Conservation (phyloP, 78 protist species). For the Dictyostelium capitatum region DNA sequence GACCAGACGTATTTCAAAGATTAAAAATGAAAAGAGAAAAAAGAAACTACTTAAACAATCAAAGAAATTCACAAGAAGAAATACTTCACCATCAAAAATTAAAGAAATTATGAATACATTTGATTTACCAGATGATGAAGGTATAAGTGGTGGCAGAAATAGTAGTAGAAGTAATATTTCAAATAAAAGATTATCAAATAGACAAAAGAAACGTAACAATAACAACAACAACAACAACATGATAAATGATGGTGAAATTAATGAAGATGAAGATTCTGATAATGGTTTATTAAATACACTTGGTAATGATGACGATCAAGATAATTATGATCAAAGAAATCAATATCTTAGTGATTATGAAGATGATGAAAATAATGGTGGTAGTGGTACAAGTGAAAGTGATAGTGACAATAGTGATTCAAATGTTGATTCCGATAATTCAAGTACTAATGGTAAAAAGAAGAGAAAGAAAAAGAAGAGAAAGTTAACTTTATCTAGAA, state of each 20-base stretch:
- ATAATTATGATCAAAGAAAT: neutral
- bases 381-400: neutral
- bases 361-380: neutral
- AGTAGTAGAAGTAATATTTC: neutral
- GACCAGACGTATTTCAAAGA: slow-evolving; percentile 12
- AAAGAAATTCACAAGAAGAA: slow-evolving; percentile 43
- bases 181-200: neutral
- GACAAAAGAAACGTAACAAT: neutral
- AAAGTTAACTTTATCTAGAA: neutral
- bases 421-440: neutral
- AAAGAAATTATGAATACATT: slow-evolving; percentile 59
- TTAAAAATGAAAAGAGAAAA: slow-evolving; percentile 13
- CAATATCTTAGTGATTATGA: neutral
- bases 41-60: neutral
- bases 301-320: neutral
- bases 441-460: neutral
- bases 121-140: slow-evolving; percentile 50
- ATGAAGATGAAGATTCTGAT: slow-evolving; percentile 22
- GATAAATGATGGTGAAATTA: neutral
- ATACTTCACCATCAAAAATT: slow-evolving; percentile 22
- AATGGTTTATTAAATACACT: neutral
- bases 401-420: neutral
- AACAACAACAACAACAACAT: neutral
- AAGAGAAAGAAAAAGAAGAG: neutral
- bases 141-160: neutral